Conservation (phyloP, 2,329 filamentous ascomycete genomes). For the Diaporthe vexans region DNA sequence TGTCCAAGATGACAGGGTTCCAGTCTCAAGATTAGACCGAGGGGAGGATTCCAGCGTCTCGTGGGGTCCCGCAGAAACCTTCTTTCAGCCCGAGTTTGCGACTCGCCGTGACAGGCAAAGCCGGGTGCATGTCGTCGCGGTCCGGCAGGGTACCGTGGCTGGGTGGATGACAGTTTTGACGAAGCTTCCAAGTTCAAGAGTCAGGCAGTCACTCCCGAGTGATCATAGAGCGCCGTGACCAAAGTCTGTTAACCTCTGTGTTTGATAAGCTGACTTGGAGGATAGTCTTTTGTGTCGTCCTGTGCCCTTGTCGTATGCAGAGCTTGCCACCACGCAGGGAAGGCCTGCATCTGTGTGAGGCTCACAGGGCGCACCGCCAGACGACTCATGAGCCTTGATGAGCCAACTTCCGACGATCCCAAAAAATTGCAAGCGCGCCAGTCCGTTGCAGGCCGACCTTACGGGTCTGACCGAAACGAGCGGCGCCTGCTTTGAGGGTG, state of each 20-base stretch:
- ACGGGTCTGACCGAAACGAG: conserved; percentile 20
- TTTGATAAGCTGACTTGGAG: conserved; percentile 35
- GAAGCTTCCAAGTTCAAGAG: conserved; percentile 18
- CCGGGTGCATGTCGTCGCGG: conserved; percentile 15
- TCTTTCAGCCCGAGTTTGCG: conserved; percentile 31
- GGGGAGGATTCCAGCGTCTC: conserved; percentile 20
- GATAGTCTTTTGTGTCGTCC: not conserved
- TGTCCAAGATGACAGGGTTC: conserved; percentile 33
- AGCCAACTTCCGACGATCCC: conserved; percentile 31
- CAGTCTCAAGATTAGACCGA: conserved; percentile 29
- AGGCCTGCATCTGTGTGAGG: conserved; percentile 21
- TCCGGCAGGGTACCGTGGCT: conserved; percentile 25
- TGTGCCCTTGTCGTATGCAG: conserved; percentile 5
- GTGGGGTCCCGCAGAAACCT: conserved; percentile 33
- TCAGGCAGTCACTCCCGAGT: conserved; percentile 23
- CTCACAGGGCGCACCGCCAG: conserved; percentile 18
- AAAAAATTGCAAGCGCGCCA: conserved; percentile 19
- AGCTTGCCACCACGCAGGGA: conserved; percentile 25
- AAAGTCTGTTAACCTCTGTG: conserved; percentile 25
- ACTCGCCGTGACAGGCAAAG: conserved; percentile 28
- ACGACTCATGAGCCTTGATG: conserved; percentile 27
- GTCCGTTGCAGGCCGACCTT: conserved; percentile 11
- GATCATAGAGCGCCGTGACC: conserved; percentile 21
- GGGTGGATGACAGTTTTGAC: conserved; percentile 25
- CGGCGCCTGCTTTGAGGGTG: not conserved